These are phyloP conservation scores for Umbelopsis sp. DNA, from an alignment of 192 early-diverging fungal genomes.

Conservation along the genomic window DNA sequence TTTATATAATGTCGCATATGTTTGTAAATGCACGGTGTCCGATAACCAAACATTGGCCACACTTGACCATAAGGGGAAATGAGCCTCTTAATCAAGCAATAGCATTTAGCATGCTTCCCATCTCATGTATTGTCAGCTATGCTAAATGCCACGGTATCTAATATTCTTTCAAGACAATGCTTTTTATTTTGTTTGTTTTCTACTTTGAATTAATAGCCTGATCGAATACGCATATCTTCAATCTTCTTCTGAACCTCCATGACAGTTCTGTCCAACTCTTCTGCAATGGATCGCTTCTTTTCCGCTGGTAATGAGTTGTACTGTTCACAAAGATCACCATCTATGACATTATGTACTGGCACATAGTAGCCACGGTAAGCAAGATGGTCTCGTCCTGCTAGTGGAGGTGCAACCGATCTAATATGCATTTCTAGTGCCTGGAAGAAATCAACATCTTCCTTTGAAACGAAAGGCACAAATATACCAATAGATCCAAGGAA, in stretches of 20 bases:
- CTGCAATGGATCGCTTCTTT: slow-evolving; percentile 78
- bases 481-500: slow-evolving; percentile 84
- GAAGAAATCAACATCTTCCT: slow-evolving; percentile 94
- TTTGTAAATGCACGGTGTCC: too few species aligned
- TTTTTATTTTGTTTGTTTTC: too few species aligned
- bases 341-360: slow-evolving; percentile 75
- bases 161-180: too few species aligned
- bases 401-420: slow-evolving; percentile 71
- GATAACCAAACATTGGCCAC: too few species aligned
- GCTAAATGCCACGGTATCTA: too few species aligned
- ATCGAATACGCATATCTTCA: slow-evolving; percentile 80
- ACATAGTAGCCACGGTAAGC: slow-evolving; percentile 78
- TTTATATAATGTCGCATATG: too few species aligned
- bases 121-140: too few species aligned
- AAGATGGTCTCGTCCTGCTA: slow-evolving; percentile 87
- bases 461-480: slow-evolving; percentile 84
- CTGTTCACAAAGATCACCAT: slow-evolving; percentile 95
- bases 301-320: slow-evolving; percentile 75
- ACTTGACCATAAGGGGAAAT: too few species aligned
- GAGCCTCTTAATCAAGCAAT: too few species aligned
- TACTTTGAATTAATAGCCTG: slow-evolving; percentile 40
- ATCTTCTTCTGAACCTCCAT: slow-evolving; percentile 91
- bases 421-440: slow-evolving; percentile 89
- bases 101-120: too few species aligned
- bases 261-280: slow-evolving; percentile 83